Conservation (phyloP, 768 basidiomycete species). For the Macrolepiota fuliginosa region DNA sequence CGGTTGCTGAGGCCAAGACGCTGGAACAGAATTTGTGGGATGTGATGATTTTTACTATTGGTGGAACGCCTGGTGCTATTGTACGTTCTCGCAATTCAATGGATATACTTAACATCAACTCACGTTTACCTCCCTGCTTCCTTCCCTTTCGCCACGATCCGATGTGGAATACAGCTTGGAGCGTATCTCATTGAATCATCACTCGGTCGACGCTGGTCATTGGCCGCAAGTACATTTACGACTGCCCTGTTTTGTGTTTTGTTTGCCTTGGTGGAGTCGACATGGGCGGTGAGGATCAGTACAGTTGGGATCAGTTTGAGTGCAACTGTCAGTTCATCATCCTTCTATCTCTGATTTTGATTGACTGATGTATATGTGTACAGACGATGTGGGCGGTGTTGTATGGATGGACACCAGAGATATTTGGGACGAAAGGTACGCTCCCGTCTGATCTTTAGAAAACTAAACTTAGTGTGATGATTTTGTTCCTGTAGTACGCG, state of each 20-base stretch:
- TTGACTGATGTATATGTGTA: background rate
- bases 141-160: no score
- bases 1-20: constrained; percentile 31
- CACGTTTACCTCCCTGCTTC: background rate
- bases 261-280: constrained; percentile 60
- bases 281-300: constrained; percentile 59
- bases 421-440: constrained; percentile 75
- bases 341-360: background rate
- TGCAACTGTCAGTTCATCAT: constrained; percentile 55
- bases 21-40: constrained; percentile 74
- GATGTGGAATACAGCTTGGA: constrained; percentile 54
- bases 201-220: constrained; percentile 68
- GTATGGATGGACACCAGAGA: constrained; percentile 88
- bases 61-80: constrained; percentile 81
- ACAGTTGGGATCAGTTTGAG: constrained; percentile 78
- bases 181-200: constrained; percentile 75
- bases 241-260: constrained; percentile 74
- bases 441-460: background rate
- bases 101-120: background rate
- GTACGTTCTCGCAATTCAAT: constrained; percentile 40
- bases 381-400: constrained; percentile 87
- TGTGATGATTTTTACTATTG: constrained; percentile 81
- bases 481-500: constrained; percentile 51
- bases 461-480: background rate
- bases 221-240: constrained; percentile 71